Percentiles rank a stretch among this genome's conserved stretches.
phyloP scores from a whole-genome alignment of 106 monocot genomes.

The Dioscorea dumetorum region DNA sequence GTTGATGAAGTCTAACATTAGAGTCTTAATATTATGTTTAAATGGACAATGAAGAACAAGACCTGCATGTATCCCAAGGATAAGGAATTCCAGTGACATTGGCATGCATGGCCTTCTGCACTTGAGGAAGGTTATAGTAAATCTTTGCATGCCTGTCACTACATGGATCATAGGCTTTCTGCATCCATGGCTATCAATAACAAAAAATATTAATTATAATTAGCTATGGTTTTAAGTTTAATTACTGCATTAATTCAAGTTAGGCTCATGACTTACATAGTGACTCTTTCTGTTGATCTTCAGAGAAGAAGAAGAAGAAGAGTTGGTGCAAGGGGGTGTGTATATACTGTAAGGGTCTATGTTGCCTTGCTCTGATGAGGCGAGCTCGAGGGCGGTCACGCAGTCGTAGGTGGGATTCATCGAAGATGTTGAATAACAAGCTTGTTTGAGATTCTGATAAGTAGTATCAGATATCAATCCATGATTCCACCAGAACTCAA shows the following conservation, averaged over 20 bases:
- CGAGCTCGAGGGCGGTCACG: constrained; percentile 13
- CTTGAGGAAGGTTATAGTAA: constrained; percentile 77
- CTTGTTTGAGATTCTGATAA: constrained; percentile 31
- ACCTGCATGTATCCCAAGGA: constrained; percentile 87
- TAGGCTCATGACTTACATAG: constrained; percentile 44
- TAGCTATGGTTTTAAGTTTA: not conserved
- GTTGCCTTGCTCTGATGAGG: constrained; percentile 46
- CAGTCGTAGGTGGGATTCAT: constrained; percentile 52
- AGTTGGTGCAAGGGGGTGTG: constrained; percentile 48
- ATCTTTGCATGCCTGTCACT: constrained; percentile 43
- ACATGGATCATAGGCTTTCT: constrained; percentile 84
- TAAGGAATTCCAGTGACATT: constrained; percentile 73
- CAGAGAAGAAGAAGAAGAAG: constrained; percentile 18
- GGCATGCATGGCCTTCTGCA: constrained; percentile 84
- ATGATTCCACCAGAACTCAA: constrained; percentile 97
- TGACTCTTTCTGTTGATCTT: constrained; percentile 48
- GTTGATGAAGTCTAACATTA: not conserved
- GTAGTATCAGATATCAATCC: constrained; percentile 72
- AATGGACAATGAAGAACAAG: too few species aligned
- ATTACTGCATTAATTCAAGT: not conserved
- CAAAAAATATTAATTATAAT: not conserved
- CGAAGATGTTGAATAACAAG: constrained; percentile 30
- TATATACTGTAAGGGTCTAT: constrained; percentile 92
- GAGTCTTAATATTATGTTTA: too few species aligned
- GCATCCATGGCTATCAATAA: constrained; percentile 72